A percentile compares a stretch with the other conserved stretches of the same genome.
Conservation (phyloP, 306 rosid genomes). For the Inga leiocalycina region DNA sequence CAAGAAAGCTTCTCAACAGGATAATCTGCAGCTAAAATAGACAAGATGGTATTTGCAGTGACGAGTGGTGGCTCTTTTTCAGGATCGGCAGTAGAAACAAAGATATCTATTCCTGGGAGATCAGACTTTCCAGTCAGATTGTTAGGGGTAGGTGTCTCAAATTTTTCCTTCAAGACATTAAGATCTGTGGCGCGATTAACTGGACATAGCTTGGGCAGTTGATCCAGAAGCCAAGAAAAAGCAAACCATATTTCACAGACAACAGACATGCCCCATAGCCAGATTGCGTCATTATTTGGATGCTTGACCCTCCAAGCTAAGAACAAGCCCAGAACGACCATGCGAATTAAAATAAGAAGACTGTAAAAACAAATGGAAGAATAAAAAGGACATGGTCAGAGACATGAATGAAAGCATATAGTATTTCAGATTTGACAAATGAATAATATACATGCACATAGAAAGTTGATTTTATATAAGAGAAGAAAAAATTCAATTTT, state of each 20-base stretch:
- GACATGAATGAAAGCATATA: neutral
- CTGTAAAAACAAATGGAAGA: conserved; percentile 51
- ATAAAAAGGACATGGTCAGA: conserved; percentile 24
- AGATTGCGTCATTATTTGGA: conserved; percentile 75
- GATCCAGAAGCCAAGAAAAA: conserved; percentile 97
- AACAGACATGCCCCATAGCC: conserved; percentile 98
- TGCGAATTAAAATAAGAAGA: conserved; percentile 71
- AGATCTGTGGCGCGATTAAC: conserved; percentile 85
- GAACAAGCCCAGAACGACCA: conserved; percentile 73
- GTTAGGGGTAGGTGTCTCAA: conserved; percentile 65
- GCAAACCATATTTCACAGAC: conserved; percentile 99
- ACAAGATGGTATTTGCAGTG: conserved; percentile 89
- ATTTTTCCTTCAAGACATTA: conserved; percentile 85
- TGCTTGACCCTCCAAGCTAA: conserved; percentile 76
- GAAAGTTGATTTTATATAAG: neutral
- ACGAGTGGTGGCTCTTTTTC: conserved; percentile 99
- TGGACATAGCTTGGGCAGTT: conserved; percentile 87
- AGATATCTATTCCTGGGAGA: conserved; percentile 91
- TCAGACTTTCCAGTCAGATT: conserved; percentile 95
- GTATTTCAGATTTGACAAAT: neutral
- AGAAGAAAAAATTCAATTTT: too few relatives aligned
- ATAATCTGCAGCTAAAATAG: conserved; percentile 87
- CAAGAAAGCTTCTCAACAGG: conserved; percentile 99
- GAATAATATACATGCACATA: neutral
- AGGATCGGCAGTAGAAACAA: conserved; percentile 97